Base-by-base conservation (phyloP, 2,329 filamentous ascomycete species). In the Emergomyces africanus region DNA sequence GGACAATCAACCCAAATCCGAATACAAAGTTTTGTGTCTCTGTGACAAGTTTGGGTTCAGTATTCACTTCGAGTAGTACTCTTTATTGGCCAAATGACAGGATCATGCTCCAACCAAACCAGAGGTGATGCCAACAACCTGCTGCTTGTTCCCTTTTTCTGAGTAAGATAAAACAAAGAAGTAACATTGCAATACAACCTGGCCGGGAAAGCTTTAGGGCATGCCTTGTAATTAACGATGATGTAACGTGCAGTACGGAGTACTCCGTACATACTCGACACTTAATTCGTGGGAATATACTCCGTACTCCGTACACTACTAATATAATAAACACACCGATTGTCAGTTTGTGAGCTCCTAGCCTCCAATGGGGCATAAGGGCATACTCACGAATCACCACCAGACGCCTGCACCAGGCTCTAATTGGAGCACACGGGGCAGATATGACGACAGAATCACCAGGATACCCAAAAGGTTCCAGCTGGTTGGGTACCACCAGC, bases 401-500 rank as follows among this genome's bases (percentile, higher is more conserved):
- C 18, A 18, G 8, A 18, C 20, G 35, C 18, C 23, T 41, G 53
- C 37, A 25, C 3, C 20, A 15, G 37, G 14, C 53, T 25, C 23
- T 55, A 37, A 55, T 55, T 55, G 53, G 53, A 28, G 53, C 23
- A 55, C 39, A 6, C 14, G 5, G 14, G 18, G 9, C 9, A 41
- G 33, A 42, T 15, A 55, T 55, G 53, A 55, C 53, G 53, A 55
- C 53, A 55, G 5, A 20, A 55, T 42, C 37, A 5, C 53, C 37
- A 42, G 53, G 57, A 53, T 46, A 46, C 46, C 4, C 46, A 42
- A 42, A 53, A 53, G 57, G 44, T 58, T 58, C 57, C 57, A 58
- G 35, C 48, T 58, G 57, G 57, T 42, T 58, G 57, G 57, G 35
- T 51, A 39, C 39, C 37, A 41, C 53, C 53, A 35, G 53, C 37